phyloP scores from a whole-genome alignment of 192 early-diverging fungal genomes.

The Allomyces javanicus region DNA sequence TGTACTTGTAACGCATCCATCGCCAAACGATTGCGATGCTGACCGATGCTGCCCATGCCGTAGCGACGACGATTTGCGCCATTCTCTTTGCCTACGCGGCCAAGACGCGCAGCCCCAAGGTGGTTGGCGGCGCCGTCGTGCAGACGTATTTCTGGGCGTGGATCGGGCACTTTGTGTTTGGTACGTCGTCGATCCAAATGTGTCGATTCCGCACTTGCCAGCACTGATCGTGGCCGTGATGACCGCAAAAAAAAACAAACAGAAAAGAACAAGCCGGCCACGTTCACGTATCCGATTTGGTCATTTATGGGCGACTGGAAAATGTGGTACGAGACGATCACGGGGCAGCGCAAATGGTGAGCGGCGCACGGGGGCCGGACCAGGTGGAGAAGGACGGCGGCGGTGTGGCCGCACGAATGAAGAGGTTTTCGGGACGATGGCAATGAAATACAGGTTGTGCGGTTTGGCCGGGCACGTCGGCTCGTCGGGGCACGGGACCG shows the following conservation, averaged over 20 bases:
- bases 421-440: too few species aligned
- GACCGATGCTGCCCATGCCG: neutral
- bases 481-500: too few species aligned
- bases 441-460: too few species aligned
- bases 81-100: slow-evolving; percentile 11
- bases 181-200: slow-evolving; percentile 19
- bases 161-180: slow-evolving; percentile 45
- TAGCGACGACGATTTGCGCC: slow-evolving; percentile 16
- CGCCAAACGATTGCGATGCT: neutral
- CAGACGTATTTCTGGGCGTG: slow-evolving; percentile 33
- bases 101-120: slow-evolving; percentile 10
- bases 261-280: slow-evolving; percentile 44
- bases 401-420: too few species aligned
- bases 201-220: neutral
- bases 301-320: slow-evolving; percentile 33
- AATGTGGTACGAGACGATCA: slow-evolving; percentile 26
- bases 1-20: too few species aligned
- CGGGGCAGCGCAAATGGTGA: slow-evolving; percentile 20
- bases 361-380: neutral
- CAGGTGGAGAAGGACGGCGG: too few species aligned
- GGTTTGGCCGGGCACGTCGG: too few species aligned
- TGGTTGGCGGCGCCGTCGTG: slow-evolving; percentile 11
- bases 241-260: neutral
- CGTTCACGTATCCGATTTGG: slow-evolving; percentile 47
- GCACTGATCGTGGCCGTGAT: neutral